Conservation (phyloP, 331 rosid genomes). For the Quercus tomentella region DNA sequence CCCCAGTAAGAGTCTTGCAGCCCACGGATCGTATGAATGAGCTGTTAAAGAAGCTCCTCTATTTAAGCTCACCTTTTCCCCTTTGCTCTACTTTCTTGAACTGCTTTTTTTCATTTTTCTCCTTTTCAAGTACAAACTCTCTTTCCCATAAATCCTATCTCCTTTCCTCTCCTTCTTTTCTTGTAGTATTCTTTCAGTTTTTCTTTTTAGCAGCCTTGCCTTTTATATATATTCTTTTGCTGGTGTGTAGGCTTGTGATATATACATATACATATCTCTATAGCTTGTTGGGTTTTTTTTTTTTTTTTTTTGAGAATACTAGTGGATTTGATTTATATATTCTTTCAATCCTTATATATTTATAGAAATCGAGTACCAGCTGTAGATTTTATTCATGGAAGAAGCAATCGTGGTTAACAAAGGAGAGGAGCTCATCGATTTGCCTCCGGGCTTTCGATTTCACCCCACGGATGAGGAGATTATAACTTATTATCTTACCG, state of each 20-base stretch:
- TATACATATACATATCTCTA: neutral
- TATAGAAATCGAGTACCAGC: neutral
- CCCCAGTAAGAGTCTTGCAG: constrained; percentile 63
- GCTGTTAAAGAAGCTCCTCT: constrained; percentile 53
- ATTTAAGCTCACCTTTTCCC: constrained; percentile 39
- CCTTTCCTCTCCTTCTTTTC: neutral
- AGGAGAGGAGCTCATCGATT: constrained; percentile 43
- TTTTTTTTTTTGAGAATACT: neutral
- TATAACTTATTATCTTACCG: constrained; percentile 53
- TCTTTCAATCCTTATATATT: neutral
- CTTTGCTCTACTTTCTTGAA: constrained; percentile 43
- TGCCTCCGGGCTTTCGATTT: constrained; percentile 96
- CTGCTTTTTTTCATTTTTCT: constrained; percentile 13
- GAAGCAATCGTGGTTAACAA: constrained; percentile 46
- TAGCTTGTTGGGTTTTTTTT: neutral
- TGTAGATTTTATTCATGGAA: constrained; percentile 29
- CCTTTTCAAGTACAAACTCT: neutral
- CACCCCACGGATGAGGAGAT: constrained; percentile 95
- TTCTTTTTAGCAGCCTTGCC: neutral
- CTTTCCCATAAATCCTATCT: neutral
- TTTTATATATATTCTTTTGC: neutral
- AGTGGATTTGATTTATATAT: constrained; percentile 15
- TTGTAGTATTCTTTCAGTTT: neutral
- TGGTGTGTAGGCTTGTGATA: neutral
- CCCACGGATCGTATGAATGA: constrained; percentile 59